Base-by-base conservation (phyloP, 2,329 filamentous ascomycete species). In the Hymenoscyphus infarciens region DNA sequence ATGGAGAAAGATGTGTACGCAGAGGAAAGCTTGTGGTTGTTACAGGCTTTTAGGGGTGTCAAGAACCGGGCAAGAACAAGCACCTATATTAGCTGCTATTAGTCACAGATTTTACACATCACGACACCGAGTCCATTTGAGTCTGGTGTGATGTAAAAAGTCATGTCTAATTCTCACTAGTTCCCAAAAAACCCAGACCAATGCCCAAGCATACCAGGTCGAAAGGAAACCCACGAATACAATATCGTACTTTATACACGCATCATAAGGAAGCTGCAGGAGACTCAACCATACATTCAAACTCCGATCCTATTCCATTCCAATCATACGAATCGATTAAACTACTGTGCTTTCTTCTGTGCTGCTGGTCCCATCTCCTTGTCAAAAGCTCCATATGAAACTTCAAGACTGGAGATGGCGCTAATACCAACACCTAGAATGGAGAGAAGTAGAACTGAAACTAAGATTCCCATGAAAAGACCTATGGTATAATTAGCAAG, bases 351-450 rank as follows among this genome's bases (percentile, higher is more conserved):
- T 80, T 92, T 96, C 85, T 93, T 96, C 77, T 96, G 91, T 35
- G 89, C 89, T 42, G 87, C 82, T n/a, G 92, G 91, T 0, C 92
- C 91, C 82, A 92, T 96, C 70, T 97, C 94, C 81, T 97, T 97
- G 75, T 96, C 94, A 74, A 98, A 99, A 1, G 95, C 92, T 66
- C 90, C 92, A 75, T 98, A 98, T 0, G 91, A 90, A 33, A 98
- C 91, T 75, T 97, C 83, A 19, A 99, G 82, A 69, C 91, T 94
- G 6, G 84, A 80, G 13, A 98, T 81, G 15, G 90, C 92, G 64
- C 77, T 85, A 61, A 98, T 78, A 15, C 89, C 95, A 62, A 93
- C 87, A 68, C 88, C 88, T 5, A 97, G 80, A 68, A 98, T 93
- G 31, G 85, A 79, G 64, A 96, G 77, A 57, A 97, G 82, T 45